Percentiles rank a stretch among this genome's conserved stretches.
phyloP scores from a whole-genome alignment of 164 flowering plant species.

The Protea cynaroides region DNA sequence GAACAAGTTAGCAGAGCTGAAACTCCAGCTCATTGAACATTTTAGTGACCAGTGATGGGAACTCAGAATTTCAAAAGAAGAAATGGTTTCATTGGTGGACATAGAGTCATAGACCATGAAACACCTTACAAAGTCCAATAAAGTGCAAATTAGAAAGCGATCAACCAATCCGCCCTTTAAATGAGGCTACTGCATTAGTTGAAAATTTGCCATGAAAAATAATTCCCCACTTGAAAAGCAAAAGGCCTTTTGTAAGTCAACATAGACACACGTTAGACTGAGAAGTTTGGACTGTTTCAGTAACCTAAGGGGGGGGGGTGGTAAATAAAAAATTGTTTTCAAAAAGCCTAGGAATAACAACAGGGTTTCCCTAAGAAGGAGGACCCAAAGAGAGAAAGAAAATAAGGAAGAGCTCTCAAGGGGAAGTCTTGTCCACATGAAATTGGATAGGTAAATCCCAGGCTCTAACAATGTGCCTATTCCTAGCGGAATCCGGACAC shows the following conservation, averaged over 20 bases:
- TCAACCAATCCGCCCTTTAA: slow-evolving; percentile 3
- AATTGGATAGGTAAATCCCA: too few species aligned
- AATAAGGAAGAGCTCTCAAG: too few species aligned
- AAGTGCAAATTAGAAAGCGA: slow-evolving; percentile 7
- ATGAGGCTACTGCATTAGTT: slow-evolving; percentile 1
- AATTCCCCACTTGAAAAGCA: background rate
- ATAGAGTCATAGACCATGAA: slow-evolving; percentile 2
- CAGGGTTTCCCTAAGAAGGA: too few species aligned
- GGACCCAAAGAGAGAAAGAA: too few species aligned
- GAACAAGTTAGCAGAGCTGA: background rate
- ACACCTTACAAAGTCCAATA: background rate
- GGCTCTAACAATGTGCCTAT: too few species aligned
- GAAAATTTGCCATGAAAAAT: background rate
- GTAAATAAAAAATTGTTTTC: too few species aligned
- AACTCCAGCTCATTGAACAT: too few species aligned
- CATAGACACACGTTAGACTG: background rate
- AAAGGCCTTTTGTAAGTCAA: background rate
- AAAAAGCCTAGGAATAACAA: too few species aligned
- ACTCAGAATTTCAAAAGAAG: slow-evolving; percentile 4
- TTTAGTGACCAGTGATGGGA: slow-evolving; percentile 7
- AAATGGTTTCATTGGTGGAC: slow-evolving; percentile 6
- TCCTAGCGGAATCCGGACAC: too few species aligned
- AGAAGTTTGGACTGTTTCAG: slow-evolving; percentile 1
- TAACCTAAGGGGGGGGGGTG: too few species aligned
- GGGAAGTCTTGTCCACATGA: too few species aligned